Conservation (phyloP, 2,329 filamentous ascomycete species). For the Alternaria tenuissima region DNA sequence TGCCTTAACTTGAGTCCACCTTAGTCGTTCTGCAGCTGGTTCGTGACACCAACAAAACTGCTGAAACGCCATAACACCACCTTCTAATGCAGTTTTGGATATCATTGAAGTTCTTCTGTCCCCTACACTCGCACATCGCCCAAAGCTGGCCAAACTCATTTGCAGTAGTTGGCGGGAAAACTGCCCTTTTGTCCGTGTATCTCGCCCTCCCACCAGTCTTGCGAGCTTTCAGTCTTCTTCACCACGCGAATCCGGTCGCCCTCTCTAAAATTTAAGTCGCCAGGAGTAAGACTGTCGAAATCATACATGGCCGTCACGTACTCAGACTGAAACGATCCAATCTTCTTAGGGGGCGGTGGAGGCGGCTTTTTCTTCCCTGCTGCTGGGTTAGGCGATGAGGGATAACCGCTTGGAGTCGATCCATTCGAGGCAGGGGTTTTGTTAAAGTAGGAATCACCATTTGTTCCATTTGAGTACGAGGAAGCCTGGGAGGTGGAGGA, state of each 20-base stretch:
- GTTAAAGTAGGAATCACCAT: slow-evolving; percentile 48
- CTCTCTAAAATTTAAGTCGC: slow-evolving; percentile 77
- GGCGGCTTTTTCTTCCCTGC: slow-evolving; percentile 75
- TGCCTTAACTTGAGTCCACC: neutral
- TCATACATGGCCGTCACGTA: slow-evolving; percentile 78
- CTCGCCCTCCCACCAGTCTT: slow-evolving; percentile 91
- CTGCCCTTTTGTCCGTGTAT: slow-evolving; percentile 71
- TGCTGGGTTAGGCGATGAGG: slow-evolving; percentile 54
- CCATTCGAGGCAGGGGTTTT: slow-evolving; percentile 54
- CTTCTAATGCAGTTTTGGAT: slow-evolving; percentile 37
- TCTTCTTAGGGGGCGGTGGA: slow-evolving; percentile 71
- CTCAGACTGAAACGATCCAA: slow-evolving; percentile 58
- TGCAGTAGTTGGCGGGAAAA: slow-evolving; percentile 87
- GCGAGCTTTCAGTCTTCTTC: slow-evolving; percentile 79
- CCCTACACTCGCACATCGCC: neutral
- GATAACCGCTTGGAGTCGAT: slow-evolving; percentile 29
- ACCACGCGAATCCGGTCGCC: slow-evolving; percentile 80
- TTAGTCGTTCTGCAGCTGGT: neutral
- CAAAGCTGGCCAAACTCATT: slow-evolving; percentile 32
- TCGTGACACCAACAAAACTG: neutral
- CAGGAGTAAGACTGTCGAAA: slow-evolving; percentile 73
- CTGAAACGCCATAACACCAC: slow-evolving; percentile 17
- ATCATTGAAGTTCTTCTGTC: slow-evolving; percentile 15
- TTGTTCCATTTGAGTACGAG: slow-evolving; percentile 39
- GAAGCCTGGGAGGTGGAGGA: slow-evolving; percentile 45